Base-by-base conservation (phyloP, 2,329 filamentous ascomycete species). In the Penicillium janthinellum region DNA sequence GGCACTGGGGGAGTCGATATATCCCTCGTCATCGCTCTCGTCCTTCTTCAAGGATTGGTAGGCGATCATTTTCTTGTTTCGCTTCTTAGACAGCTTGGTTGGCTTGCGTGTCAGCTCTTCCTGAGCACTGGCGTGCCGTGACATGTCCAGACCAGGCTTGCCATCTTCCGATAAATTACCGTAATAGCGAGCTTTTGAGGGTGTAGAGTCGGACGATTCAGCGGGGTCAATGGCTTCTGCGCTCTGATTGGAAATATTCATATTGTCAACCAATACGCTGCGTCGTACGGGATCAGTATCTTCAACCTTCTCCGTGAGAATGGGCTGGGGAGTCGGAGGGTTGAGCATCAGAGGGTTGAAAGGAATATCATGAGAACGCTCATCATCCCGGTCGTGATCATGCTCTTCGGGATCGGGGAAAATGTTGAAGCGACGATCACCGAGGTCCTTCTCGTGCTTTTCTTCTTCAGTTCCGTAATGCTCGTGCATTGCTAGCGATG, bases 281-380 rank as follows among this genome's bases (percentile, higher is more conserved):
- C 76, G 76, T 15, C 69, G 67, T n/a, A 70, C 61, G 14, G 67
- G 64, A 38, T 67, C 70, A 7, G 68, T 66, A 38, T 68, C 63
- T 54, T 68, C 57, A 17, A 56, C 56, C 17, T 65, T 68, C 11
- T 72, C 64, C 1, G 68, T 63, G 17, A 67, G 51, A 34, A 63
- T 55, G 8, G 75, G 75, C 44, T 72, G 72, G 2, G 79, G 79
- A 6, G 77, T 79, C 20, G 79, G 78, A 22, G 79, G 79, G 54
- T 82, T 81, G 70, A 82, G 76, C 59, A 72, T 74, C 17, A 82
- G 68, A 3, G 80, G 80, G 42, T 80, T 78, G n/a, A 76, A 67
- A 6, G 64, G 69, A 35, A 73, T 61, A 3, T 58, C 59, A 15
- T 67, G 53, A 15, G 60, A 45, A n/a, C 44, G 54, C 5, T 66